Percentiles rank a stretch among this genome's conserved stretches.
phyloP scores from a whole-genome alignment of 192 early-diverging fungal species.

The Backusella westeae region DNA sequence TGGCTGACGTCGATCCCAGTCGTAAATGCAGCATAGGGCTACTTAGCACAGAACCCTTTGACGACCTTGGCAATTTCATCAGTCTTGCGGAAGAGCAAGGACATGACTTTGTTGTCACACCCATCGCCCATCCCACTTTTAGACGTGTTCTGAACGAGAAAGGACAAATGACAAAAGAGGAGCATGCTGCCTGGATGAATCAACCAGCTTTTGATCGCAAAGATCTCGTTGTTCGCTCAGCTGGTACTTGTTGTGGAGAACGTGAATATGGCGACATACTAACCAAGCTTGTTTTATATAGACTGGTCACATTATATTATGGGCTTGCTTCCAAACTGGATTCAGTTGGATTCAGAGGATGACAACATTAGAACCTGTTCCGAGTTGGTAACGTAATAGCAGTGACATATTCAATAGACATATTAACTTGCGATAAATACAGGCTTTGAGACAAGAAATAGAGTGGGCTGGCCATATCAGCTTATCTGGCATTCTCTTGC shows the following conservation, averaged over 20 bases:
- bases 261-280: background rate
- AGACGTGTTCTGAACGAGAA: slow-evolving; percentile 41
- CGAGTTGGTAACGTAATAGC: slow-evolving; percentile 40
- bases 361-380: slow-evolving; percentile 47
- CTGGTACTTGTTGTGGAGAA: slow-evolving; percentile 19
- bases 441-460: slow-evolving; percentile 59
- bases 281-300: background rate
- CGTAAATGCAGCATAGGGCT: slow-evolving; percentile 10
- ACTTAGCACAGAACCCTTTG: background rate
- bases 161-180: slow-evolving; percentile 24
- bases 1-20: background rate
- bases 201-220: slow-evolving; percentile 39
- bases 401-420: background rate
- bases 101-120: slow-evolving; percentile 55
- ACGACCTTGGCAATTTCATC: slow-evolving; percentile 12
- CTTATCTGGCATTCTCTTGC: slow-evolving; percentile 55
- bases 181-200: slow-evolving; percentile 38
- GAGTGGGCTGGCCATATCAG: slow-evolving; percentile 74
- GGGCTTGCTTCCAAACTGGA: slow-evolving; percentile 54
- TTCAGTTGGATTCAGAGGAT: slow-evolving; percentile 51
- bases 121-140: slow-evolving; percentile 47
- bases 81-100: slow-evolving; percentile 27
- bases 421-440: background rate
- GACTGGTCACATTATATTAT: slow-evolving; percentile 30
- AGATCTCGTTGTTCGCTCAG: slow-evolving; percentile 45